Evolutionary conservation across 1,284 basidiomycete genomes (phyloP).

Genomic region (Xerocomus amazonicus): DNA sequence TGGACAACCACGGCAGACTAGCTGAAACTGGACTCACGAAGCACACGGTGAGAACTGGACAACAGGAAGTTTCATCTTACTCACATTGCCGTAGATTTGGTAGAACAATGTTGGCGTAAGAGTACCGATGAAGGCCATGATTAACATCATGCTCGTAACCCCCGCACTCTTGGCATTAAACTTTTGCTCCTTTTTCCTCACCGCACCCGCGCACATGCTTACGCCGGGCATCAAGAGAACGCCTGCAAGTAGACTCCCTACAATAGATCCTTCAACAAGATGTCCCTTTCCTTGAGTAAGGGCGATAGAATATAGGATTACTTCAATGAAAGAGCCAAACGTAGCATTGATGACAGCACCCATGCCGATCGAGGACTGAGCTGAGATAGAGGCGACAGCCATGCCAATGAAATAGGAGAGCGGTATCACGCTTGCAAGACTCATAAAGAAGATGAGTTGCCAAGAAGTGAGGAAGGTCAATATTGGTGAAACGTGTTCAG

Average conservation of each 20-base stretch:
- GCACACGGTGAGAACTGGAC: conserved; percentile 7
- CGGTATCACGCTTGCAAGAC: conserved; percentile 91
- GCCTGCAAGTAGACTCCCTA: conserved; percentile 92
- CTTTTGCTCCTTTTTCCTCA: conserved; percentile 90
- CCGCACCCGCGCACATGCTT: conserved; percentile 95
- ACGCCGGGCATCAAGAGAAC: conserved; percentile 96
- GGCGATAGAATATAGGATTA: conserved; percentile 90
- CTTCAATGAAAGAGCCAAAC: conserved; percentile 97
- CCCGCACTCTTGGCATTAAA: conserved; percentile 99
- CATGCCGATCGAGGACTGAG: conserved; percentile 98
- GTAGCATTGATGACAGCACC: conserved; percentile 99
- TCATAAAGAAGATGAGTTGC: conserved; percentile 80
- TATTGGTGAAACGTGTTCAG: conserved; percentile 61
- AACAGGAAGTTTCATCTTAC: conserved; percentile 34
- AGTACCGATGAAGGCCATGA: conserved; percentile 99
- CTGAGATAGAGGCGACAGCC: conserved; percentile 98
- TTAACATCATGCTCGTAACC: conserved; percentile 98
- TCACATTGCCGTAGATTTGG: conserved; percentile 95
- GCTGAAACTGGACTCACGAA: conserved; percentile 67
- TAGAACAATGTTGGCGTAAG: conserved; percentile 97
- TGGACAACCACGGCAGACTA: conserved; percentile 92
- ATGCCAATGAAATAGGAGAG: conserved; percentile 99
- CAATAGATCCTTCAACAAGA: conserved; percentile 95
- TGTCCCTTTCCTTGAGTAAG: conserved; percentile 87
- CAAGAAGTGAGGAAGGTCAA: conserved; percentile 72